phyloP scores from a whole-genome alignment of 768 basidiomycete species.

The Suillus subaureus region DNA sequence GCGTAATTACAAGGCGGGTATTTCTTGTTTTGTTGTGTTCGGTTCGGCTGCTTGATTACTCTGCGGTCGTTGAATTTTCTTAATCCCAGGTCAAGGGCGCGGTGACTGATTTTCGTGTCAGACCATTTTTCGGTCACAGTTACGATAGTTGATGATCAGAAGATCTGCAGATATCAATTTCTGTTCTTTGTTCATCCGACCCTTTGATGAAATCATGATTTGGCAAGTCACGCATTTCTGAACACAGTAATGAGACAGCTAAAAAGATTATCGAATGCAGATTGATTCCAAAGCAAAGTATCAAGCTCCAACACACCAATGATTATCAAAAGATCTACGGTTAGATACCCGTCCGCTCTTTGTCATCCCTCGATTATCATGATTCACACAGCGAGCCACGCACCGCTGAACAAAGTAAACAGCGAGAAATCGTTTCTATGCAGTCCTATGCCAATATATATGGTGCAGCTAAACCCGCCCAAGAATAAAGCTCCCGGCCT shows the following conservation, averaged over 20 bases:
- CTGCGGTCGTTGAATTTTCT: background rate
- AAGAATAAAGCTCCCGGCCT: background rate
- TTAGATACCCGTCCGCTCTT: background rate
- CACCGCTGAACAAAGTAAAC: background rate
- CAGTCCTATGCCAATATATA: too few relatives aligned
- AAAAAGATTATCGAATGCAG: background rate
- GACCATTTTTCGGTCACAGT: background rate
- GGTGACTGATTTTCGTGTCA: background rate
- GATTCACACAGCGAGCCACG: background rate
- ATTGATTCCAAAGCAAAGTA: background rate
- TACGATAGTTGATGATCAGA: background rate
- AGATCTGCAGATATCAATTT: background rate
- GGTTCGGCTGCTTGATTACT: background rate
- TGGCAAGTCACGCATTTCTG: background rate
- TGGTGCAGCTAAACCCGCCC: background rate
- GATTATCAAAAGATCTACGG: background rate
- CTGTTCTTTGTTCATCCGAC: slow-evolving; percentile 4
- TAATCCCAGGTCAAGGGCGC: background rate
- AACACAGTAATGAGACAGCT: background rate
- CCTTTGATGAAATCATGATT: background rate
- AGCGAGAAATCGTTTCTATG: background rate
- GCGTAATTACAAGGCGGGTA: slow-evolving; percentile 1
- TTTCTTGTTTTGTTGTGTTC: background rate
- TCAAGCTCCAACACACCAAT: background rate
- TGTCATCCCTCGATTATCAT: background rate